Evolutionary conservation across 805 yeast species (phyloP), one percentile per base, ranked within the genome.

Genomic region (Starmerella apicola): DNA sequence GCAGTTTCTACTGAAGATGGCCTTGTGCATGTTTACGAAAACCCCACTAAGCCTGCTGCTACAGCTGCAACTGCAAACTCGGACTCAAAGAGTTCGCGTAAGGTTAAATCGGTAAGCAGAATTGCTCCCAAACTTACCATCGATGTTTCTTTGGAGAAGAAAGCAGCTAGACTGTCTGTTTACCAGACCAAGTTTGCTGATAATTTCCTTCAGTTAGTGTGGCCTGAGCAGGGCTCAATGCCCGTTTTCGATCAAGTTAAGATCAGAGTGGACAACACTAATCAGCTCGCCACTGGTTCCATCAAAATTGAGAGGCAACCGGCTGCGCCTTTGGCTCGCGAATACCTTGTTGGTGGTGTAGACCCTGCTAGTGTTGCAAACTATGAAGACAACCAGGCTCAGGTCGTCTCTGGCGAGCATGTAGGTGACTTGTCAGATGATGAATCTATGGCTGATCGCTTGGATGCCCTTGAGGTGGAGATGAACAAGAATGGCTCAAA

Each of bases 1-100:
- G 63, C 72, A 2, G 78, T 73, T 0, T 64, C 79, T 5, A 80
- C 86, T 10, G 94, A 84, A 57, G 76, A 72, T 43, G 95, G 95
- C 5, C 52, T 59, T 10, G 64, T 81, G 6, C 95, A 85, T 56
- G 53, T 82, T 1, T 86, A 84, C 61, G 65, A 66, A 38, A 4
- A 16, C 6, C 45, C 48, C 13, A 35, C 37, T 4, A 19, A 46
- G 20, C 38, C 38, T 1, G 9, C 9, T 7, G 21, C 19, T 6
- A 12, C 26, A 12, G n/a, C n/a, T n/a, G n/a, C n/a, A n/a, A n/a
- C n/a, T n/a, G n/a, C n/a, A n/a, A n/a, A n/a, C n/a, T 7, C 20
- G 7, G 7, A 42, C 5, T 38, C 36, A 18, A 34, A 42, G 6
- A 39, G 46, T 8, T 31, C 42, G 50, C 37, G 36, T 31, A 26